These are phyloP conservation scores for Eucalyptus curtisii DNA, from an alignment of 345 rosid genomes.

Conservation along the genomic window DNA sequence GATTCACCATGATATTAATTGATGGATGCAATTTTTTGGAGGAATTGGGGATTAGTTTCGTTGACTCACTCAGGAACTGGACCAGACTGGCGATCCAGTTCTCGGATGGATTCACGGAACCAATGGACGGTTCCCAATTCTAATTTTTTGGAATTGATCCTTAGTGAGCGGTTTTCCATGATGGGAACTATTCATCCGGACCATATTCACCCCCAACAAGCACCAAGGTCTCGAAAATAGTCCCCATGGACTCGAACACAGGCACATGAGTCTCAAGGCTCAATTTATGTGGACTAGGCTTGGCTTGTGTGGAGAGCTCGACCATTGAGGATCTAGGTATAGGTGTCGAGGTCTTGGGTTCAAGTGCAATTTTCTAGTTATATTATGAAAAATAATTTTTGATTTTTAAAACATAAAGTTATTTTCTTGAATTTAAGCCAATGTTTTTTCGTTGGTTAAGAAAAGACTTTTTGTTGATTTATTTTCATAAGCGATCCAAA, in stretches of 20 bases:
- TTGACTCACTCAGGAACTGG: too few relatives aligned
- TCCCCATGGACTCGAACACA: fast-evolving
- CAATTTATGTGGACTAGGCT: neutral
- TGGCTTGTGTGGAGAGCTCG: neutral
- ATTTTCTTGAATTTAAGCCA: neutral
- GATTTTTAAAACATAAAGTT: neutral
- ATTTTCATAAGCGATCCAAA: neutral
- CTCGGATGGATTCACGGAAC: fast-evolving
- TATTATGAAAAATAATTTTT: fast-evolving
- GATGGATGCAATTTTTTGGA: too few relatives aligned
- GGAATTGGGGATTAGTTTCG: fast-evolving
- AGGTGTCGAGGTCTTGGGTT: neutral
- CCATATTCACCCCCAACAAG: neutral
- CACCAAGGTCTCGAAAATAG: neutral
- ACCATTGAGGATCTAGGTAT: fast-evolving
- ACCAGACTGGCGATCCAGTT: fast-evolving
- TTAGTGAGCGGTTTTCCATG: too few relatives aligned
- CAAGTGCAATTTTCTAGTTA: neutral
- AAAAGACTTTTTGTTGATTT: neutral
- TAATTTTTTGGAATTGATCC: too few relatives aligned
- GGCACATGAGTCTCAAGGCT: neutral
- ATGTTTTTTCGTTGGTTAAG: neutral
- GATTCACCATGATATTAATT: too few relatives aligned
- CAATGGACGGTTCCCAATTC: fast-evolving
- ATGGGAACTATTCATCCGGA: fast-evolving